Base-by-base conservation (phyloP, 1,139 yeast genomes). In the Pichia sp. region DNA sequence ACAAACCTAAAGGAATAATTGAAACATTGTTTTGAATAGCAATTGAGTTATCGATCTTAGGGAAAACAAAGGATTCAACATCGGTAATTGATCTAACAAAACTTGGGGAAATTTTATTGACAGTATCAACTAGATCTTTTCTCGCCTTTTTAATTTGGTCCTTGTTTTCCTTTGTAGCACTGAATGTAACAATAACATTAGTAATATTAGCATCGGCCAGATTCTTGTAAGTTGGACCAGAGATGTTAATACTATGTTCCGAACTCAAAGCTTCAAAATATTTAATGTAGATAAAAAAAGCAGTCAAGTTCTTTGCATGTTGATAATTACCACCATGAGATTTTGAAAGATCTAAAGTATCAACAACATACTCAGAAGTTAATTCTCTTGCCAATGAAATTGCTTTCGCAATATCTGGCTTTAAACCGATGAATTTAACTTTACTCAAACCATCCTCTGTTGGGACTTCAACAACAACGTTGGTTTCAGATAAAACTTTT, bases 261-360 rank as follows among this genome's bases (percentile, higher is more conserved):
- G 64, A 56, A 15, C 80, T 70, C 53, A 82, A 69, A 40, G 69
- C 62, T 43, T 74, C 71, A 56, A 78, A 74, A 29, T 68, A 62
- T 16, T 75, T 76, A 53, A 78, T 71, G 51, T 77, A 70, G 47
- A 68, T 65, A 61, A 90, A 83, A 65, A 74, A 85, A 18, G 82
- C 71, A 42, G 90, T 83, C 50, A 90, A 73, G 36, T 82, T 77
- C 58, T 79, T 79, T 32, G 94, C 96, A 60, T 90, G 97, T 29
- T 70, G 64, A 51, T 80, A 66, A 61, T 85, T 82, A 59, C 86
- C 87, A 60, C 87, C 86, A 65, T 90, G 96, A 37, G 97, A 95
- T 65, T 79, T 82, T 24, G 94, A 80, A 69, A 90, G 82, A 59
- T 87, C 95, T 62, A 90, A 73, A 24, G 79, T 70, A 58, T 85